phyloP scores from a whole-genome alignment of 2,329 filamentous ascomycete species.

The Arthrobotrys sphaeroides region DNA sequence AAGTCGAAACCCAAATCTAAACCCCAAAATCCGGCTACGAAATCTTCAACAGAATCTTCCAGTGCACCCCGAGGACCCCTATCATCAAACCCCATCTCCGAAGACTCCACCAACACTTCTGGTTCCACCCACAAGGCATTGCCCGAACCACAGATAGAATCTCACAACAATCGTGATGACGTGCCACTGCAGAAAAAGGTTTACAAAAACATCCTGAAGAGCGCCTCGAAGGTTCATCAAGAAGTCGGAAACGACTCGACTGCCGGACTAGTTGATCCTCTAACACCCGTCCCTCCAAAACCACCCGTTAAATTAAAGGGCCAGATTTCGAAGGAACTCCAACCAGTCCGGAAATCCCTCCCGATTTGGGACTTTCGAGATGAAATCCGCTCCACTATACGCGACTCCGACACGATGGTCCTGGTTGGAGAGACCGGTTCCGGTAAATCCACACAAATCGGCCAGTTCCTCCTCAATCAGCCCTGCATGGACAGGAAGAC shows the following conservation, averaged over 20 bases:
- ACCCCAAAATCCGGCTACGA: not conserved
- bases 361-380: constrained; percentile 81
- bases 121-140: constrained; percentile 20
- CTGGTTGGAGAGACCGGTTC: constrained; percentile 94
- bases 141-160: not conserved
- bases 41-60: constrained; percentile 23
- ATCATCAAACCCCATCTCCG: constrained; percentile 15
- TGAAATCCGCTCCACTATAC: constrained; percentile 73
- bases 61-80: constrained; percentile 15
- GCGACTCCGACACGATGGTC: constrained; percentile 77
- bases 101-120: constrained; percentile 21
- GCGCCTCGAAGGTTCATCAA: constrained; percentile 12
- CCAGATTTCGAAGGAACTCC: constrained; percentile 45
- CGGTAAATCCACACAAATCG: constrained; percentile 95
- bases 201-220: constrained; percentile 31
- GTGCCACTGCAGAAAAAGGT: not conserved
- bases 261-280: constrained; percentile 36
- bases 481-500: constrained; percentile 75
- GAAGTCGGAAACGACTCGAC: constrained; percentile 50
- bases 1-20: constrained; percentile 13
- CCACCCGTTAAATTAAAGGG: constrained; percentile 23
- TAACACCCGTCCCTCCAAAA: constrained; percentile 29
- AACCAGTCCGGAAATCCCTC: constrained; percentile 70
- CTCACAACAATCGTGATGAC: not conserved
- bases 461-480: constrained; percentile 84